Percentiles rank a stretch among this genome's conserved stretches.
Conservation (phyloP, 192 early-diverging fungal species). For the Mortierella antarctica region DNA sequence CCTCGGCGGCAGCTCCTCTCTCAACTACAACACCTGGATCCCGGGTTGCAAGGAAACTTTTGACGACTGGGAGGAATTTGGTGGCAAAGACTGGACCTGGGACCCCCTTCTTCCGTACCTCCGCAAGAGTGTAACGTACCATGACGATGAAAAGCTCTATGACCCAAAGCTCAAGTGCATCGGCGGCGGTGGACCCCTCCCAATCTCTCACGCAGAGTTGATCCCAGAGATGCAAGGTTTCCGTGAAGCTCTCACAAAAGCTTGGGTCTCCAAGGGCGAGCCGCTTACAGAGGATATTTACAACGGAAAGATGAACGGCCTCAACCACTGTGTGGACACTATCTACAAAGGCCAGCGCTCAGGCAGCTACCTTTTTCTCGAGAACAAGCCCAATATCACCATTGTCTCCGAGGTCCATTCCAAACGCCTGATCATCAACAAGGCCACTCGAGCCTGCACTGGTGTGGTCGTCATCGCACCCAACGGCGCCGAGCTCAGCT, state of each 20-base stretch:
- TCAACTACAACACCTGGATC: slow-evolving; percentile 33
- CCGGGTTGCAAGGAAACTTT: slow-evolving; percentile 21
- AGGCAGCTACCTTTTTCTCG: slow-evolving; percentile 30
- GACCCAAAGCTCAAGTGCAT: slow-evolving; percentile 14
- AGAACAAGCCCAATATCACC: slow-evolving; percentile 36
- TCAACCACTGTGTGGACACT: slow-evolving; percentile 29
- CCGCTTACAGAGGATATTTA: slow-evolving; percentile 19
- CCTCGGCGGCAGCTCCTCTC: slow-evolving; percentile 40
- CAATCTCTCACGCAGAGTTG: slow-evolving; percentile 14
- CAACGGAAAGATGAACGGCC: slow-evolving; percentile 29
- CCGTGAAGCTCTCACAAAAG: slow-evolving; percentile 3
- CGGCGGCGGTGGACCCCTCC: slow-evolving; percentile 20
- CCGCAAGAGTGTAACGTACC: slow-evolving; percentile 37
- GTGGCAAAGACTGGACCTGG: slow-evolving; percentile 35
- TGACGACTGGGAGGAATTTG: slow-evolving; percentile 37
- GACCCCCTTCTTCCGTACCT: slow-evolving; percentile 30
- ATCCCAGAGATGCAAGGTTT: slow-evolving; percentile 10
- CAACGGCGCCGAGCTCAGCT: slow-evolving; percentile 23
- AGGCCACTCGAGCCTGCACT: slow-evolving; percentile 25
- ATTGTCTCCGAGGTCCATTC: slow-evolving; percentile 18
- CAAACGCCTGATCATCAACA: slow-evolving; percentile 33
- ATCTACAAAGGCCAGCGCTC: slow-evolving; percentile 39
- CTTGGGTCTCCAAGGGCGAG: slow-evolving; percentile 9
- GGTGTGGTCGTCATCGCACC: slow-evolving; percentile 33
- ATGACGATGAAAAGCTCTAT: slow-evolving; percentile 20